Evolutionary conservation across 371 early-diverging fungal genomes (phyloP), one percentile per base, ranked within the genome.

Genomic region (Polyrhizophydium stewartii): DNA sequence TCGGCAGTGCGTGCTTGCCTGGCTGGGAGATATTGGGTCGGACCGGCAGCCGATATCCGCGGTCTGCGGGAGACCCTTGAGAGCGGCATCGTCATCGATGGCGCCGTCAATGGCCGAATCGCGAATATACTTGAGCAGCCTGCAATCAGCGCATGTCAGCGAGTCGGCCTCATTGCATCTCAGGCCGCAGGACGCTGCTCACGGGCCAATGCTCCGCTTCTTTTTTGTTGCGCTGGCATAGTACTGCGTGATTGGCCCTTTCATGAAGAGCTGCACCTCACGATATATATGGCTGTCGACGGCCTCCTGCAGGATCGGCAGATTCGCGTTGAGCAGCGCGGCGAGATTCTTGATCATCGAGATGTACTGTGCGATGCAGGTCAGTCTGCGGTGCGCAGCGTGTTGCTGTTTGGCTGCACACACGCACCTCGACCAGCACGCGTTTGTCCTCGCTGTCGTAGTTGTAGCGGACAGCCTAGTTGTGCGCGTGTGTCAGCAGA

Each of bases 391-490:
- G 21, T 41, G 41, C 12, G 9, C 17, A 5, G 19, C 22, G n/a
- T n/a, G n/a, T n/a, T n/a, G n/a, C n/a, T n/a, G n/a, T n/a, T n/a
- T n/a, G n/a, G 16, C 9, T 49, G 12, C 50, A 49, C 24, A 28
- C 2, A 33, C 24, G 28, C 58, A 77, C 78, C 67, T 79, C 76
- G 43, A 78, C 60, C 12, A 83, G 47, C 5, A 71, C 70, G 19
- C 47, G 22, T 56, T 68, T 71, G 24, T 81, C 81, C n/a, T 69
- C 65, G 7, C 30, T 45, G 24, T 46, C 49, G 65, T 73, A 76
- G 58, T 81, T 83, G 59, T 66, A 79, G 27, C 66, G 53, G 28
- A 81, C 69, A 0, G 72, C 79, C 74, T 69, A 24, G n/a, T n/a
- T n/a, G n/a, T n/a, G n/a, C n/a, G n/a, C n/a, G n/a, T n/a, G n/a